Evolutionary conservation across 371 early-diverging fungal genomes (phyloP).

Genomic region (Fennellomyces sp.): DNA sequence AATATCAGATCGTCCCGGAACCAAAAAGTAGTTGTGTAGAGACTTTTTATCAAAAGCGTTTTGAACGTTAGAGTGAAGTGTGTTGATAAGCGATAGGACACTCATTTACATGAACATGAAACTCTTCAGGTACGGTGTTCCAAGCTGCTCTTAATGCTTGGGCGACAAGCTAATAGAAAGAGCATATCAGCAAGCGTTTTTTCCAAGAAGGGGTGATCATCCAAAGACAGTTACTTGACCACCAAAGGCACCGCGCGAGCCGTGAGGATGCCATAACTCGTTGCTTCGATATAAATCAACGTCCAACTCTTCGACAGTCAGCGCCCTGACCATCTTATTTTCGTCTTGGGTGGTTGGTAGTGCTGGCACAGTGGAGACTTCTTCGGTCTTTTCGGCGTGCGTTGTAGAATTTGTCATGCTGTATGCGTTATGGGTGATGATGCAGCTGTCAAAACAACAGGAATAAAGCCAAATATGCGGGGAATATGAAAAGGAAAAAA

Average conservation of each 20-base stretch:
- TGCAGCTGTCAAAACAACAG: neutral
- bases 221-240: constrained; percentile 33
- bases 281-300: constrained; percentile 71
- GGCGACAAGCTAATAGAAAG: constrained; percentile 64
- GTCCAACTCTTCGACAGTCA: constrained; percentile 68
- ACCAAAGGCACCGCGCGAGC: constrained; percentile 90
- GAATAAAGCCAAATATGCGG: too few relatives aligned
- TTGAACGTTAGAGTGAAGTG: too few relatives aligned
- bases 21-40: constrained; percentile 40
- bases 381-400: neutral
- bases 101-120: constrained; percentile 72
- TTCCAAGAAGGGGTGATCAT: neutral
- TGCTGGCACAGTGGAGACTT: neutral
- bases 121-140: constrained; percentile 71
- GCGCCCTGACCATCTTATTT: constrained; percentile 30
- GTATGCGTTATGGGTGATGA: neutral
- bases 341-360: neutral
- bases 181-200: neutral
- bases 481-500: neutral
- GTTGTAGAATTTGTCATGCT: neutral
- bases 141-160: constrained; percentile 83
- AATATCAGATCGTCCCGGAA: constrained; percentile 33
- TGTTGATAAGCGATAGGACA: too few relatives aligned
- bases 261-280: constrained; percentile 80
- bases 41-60: constrained; percentile 34